A percentile compares a stretch with the other conserved stretches of the same genome.
phyloP scores from a whole-genome alignment of 2,329 filamentous ascomycete species.

The Incumbomyces delicatus region DNA sequence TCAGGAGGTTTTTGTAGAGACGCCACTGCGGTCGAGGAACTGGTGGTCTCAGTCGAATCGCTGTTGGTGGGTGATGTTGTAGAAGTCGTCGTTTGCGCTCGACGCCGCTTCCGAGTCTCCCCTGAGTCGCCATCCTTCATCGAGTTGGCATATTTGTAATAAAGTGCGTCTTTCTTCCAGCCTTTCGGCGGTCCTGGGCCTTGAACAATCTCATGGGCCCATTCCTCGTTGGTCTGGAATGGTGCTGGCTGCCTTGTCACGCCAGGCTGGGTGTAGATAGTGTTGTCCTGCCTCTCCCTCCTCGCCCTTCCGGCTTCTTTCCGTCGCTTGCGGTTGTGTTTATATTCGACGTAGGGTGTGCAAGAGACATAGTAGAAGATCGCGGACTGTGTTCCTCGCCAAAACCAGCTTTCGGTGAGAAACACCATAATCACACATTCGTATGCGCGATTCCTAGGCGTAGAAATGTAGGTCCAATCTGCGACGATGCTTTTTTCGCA shows the following conservation, averaged over 20 bases:
- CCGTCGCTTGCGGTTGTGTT: slow-evolving; percentile 59
- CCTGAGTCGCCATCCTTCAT: slow-evolving; percentile 44
- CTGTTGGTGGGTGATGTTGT: background rate
- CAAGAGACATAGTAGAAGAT: slow-evolving; percentile 42
- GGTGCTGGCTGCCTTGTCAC: slow-evolving; percentile 67
- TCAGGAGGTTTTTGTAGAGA: background rate
- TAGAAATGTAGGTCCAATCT: too few species aligned
- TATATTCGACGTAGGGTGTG: slow-evolving; percentile 57
- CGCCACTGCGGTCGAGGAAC: background rate
- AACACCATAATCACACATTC: background rate
- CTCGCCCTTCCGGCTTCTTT: slow-evolving; percentile 60
- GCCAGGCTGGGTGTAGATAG: slow-evolving; percentile 55
- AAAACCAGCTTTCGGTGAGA: slow-evolving; percentile 30
- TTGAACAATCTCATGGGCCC: slow-evolving; percentile 75
- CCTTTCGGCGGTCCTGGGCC: slow-evolving; percentile 58
- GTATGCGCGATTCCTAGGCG: too few species aligned
- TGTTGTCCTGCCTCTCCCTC: slow-evolving; percentile 2
- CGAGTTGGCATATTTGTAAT: slow-evolving; percentile 30
- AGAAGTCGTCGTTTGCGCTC: background rate
- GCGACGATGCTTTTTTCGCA: too few species aligned
- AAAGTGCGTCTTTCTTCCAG: slow-evolving; percentile 16
- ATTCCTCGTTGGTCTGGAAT: slow-evolving; percentile 79
- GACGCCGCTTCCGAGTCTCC: background rate
- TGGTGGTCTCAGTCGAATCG: background rate
- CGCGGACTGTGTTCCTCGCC: slow-evolving; percentile 39